A percentile compares a stretch with the other conserved stretches of the same genome.
phyloP scores from a whole-genome alignment of 78 protist genomes.

The Isochrysis galbana region DNA sequence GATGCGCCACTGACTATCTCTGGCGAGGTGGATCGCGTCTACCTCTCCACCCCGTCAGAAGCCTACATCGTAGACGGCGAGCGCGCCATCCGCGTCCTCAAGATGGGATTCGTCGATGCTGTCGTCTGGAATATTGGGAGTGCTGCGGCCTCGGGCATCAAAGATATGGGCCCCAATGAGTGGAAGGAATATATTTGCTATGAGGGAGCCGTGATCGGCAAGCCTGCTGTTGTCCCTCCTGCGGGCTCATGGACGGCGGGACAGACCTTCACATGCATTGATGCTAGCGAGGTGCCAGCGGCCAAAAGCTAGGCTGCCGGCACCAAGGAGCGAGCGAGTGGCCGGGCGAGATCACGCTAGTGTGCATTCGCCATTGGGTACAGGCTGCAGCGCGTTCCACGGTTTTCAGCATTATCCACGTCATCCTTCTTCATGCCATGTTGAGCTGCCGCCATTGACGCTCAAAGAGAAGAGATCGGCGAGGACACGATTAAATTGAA shows the following conservation, averaged over 20 bases:
- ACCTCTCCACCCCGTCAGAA: neutral
- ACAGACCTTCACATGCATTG: neutral
- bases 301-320: too few relatives aligned
- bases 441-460: too few relatives aligned
- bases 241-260: neutral
- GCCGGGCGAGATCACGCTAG: too few relatives aligned
- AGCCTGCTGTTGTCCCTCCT: neutral
- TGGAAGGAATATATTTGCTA: neutral
- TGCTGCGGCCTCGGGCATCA: neutral
- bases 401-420: too few relatives aligned
- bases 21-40: conserved; percentile 32
- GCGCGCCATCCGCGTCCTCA: neutral
- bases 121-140: conserved; percentile 18
- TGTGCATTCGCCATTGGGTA: too few relatives aligned
- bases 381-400: too few relatives aligned
- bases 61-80: neutral
- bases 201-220: neutral
- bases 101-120: neutral
- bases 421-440: too few relatives aligned
- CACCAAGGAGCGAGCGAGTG: too few relatives aligned
- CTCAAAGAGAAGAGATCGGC: too few relatives aligned
- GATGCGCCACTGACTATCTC: neutral
- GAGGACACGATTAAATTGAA: too few relatives aligned
- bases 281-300: neutral
- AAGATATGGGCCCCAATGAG: neutral